Evolutionary conservation across 257 asterid species (phyloP).

Genomic region (Nicotiana tomentosiformis): DNA sequence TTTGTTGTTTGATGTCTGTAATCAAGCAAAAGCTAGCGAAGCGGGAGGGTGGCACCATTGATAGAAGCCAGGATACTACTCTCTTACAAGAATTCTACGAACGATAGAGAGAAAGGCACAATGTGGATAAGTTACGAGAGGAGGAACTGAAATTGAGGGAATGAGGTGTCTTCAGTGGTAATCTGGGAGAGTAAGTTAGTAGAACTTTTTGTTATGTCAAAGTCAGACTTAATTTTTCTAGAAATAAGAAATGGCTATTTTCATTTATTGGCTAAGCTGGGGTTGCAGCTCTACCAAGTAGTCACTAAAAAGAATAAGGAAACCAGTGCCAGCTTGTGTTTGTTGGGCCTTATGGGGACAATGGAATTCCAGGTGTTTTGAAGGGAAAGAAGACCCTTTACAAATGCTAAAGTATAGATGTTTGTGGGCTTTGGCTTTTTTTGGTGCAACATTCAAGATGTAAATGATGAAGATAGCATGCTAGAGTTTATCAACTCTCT

Average conservation of each 20-base stretch:
- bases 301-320: no score
- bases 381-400: background rate
- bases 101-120: conserved; percentile 61
- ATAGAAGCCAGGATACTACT: conserved; percentile 83
- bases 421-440: no score
- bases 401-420: no score
- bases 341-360: no score
- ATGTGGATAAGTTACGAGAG: conserved; percentile 77
- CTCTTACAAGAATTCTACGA: conserved; percentile 81
- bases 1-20: no score
- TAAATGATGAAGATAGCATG: no score
- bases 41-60: conserved; percentile 86
- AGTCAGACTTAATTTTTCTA: background rate
- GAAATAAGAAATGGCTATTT: background rate
- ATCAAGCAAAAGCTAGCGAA: conserved; percentile 96
- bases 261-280: no score
- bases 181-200: conserved; percentile 69
- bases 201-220: background rate
- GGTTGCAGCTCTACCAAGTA: no score
- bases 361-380: no score
- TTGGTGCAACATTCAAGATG: no score
- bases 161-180: conserved; percentile 83
- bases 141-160: conserved; percentile 91
- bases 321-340: background rate
- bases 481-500: no score